Percentiles rank a stretch among this genome's conserved stretches.
Conservation (phyloP, 441 rosid species). For the Syzygium syzygioides region DNA sequence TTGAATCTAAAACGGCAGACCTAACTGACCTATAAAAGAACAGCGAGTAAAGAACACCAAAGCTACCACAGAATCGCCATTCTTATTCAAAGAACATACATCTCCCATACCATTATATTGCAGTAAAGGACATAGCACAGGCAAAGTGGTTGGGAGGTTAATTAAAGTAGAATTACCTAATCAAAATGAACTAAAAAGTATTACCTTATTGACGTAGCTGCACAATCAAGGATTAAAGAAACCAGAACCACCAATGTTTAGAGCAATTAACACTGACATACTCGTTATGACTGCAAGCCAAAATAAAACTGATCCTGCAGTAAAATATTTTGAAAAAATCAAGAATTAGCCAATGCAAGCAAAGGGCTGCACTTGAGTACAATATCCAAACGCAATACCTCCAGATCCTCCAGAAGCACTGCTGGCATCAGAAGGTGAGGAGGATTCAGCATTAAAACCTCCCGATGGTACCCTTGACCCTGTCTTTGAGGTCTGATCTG, state of each 20-base stretch:
- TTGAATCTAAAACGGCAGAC: background rate
- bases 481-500: slow-evolving; percentile 30
- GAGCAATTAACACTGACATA: slow-evolving; percentile 60
- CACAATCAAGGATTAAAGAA: slow-evolving; percentile 77
- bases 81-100: background rate
- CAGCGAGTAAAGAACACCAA: background rate
- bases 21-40: background rate
- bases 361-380: background rate
- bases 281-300: slow-evolving; percentile 72
- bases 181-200: slow-evolving; percentile 2
- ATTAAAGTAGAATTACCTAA: slow-evolving; percentile 23
- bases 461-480: slow-evolving; percentile 25
- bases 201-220: slow-evolving; percentile 10
- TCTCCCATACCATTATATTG: background rate
- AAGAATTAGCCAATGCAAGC: slow-evolving; percentile 1
- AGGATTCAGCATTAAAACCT: slow-evolving; percentile 24
- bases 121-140: background rate
- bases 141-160: background rate
- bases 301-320: slow-evolving; percentile 63
- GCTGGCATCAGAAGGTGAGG: slow-evolving; percentile 23
- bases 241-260: slow-evolving; percentile 59
- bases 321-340: background rate
- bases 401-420: slow-evolving; percentile 27
- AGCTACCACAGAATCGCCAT: background rate
- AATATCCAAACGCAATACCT: slow-evolving; percentile 12